A percentile compares a stretch with the other conserved stretches of the same genome.
phyloP scores from a whole-genome alignment of 1,284 basidiomycete genomes.

The Blastosporella zonata region DNA sequence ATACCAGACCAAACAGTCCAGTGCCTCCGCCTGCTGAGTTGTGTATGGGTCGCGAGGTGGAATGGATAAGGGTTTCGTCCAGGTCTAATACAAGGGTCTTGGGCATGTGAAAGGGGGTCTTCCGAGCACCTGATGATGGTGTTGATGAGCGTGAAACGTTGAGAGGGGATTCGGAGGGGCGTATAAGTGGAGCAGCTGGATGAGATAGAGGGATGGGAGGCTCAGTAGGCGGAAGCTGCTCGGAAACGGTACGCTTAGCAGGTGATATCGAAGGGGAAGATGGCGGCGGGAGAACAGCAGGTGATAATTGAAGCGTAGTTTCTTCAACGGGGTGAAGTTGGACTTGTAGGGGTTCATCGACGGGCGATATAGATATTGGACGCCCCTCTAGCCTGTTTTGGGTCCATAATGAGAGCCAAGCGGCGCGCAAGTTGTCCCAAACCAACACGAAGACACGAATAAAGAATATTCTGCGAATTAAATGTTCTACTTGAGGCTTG shows the following conservation, averaged over 20 bases:
- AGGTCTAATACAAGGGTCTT: conserved; percentile 96
- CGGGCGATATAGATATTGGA: conserved; percentile 5
- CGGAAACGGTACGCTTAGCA: conserved; percentile 12
- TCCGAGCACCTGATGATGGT: conserved; percentile 47
- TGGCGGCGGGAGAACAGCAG: conserved; percentile 7
- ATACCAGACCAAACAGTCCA: conserved; percentile 63
- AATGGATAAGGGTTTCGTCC: conserved; percentile 98
- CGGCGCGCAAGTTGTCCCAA: conserved; percentile 38
- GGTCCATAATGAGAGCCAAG: conserved; percentile 31
- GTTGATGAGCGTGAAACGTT: conserved; percentile 39
- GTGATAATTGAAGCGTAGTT: conserved; percentile 32
- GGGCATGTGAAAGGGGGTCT: conserved; percentile 72
- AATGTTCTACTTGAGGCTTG: conserved; percentile 29
- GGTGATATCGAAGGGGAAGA: conserved; percentile 11
- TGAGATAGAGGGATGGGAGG: conserved; percentile 10
- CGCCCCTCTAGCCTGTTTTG: conserved; percentile 7
- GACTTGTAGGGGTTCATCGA: conserved; percentile 15
- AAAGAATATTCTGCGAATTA: conserved; percentile 39
- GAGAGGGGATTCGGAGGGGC: conserved; percentile 21
- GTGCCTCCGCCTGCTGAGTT: conserved; percentile 44
- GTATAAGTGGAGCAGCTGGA: conserved; percentile 17
- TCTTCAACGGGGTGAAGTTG: conserved; percentile 41
- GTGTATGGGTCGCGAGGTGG: conserved; percentile 78
- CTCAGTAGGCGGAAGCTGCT: conserved; percentile 13
- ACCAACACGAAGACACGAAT: conserved; percentile 39